Percentiles rank a stretch among this genome's conserved stretches.
phyloP scores from a whole-genome alignment of 306 rosid genomes.

The Sechiopsis laciniata region DNA sequence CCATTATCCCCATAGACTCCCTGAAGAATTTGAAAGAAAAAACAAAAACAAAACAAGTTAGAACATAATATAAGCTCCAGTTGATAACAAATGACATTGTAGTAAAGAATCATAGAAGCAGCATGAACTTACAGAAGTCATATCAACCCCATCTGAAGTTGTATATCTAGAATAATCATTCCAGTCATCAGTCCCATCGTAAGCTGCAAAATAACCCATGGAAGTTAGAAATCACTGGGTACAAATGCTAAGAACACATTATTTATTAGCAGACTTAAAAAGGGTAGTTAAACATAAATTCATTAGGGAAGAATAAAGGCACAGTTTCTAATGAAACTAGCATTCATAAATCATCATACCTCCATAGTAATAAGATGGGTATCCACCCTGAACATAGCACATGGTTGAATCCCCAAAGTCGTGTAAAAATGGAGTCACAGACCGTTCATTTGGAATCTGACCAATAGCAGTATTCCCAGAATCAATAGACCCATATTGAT shows the following conservation, averaged over 20 bases:
- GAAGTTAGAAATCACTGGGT: too few species aligned
- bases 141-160: constrained; percentile 75
- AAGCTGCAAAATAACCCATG: constrained; percentile 39
- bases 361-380: constrained; percentile 69
- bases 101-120: too few species aligned
- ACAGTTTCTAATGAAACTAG: not conserved
- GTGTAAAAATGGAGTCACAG: constrained; percentile 59
- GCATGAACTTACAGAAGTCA: constrained; percentile 51
- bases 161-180: constrained; percentile 70
- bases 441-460: constrained; percentile 76
- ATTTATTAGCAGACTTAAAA: not conserved
- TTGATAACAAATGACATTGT: not conserved
- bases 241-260: not conserved
- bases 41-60: not conserved
- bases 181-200: constrained; percentile 68
- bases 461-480: constrained; percentile 55
- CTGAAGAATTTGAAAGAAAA: constrained; percentile 29
- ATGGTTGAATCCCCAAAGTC: constrained; percentile 64
- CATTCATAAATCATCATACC: constrained; percentile 33
- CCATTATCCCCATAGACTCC: constrained; percentile 92
- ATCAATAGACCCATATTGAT: constrained; percentile 72
- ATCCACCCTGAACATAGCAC: constrained; percentile 70
- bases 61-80: not conserved
- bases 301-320: not conserved
- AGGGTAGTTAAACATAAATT: not conserved